phyloP scores from a whole-genome alignment of 1,284 basidiomycete genomes.

The Puccinia horiana region DNA sequence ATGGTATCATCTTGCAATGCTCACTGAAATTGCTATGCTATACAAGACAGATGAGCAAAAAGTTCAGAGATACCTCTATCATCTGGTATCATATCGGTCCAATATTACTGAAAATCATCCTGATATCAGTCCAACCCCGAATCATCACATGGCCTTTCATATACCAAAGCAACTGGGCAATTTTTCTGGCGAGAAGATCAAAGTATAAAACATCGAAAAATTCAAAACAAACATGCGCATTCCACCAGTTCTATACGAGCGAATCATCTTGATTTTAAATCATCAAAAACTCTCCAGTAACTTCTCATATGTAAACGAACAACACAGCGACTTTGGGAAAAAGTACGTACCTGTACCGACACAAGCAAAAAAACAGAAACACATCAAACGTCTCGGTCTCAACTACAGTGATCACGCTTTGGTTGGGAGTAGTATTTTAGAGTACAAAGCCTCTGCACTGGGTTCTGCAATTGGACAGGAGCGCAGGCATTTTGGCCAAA shows the following conservation, averaged over 20 bases:
- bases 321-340: conserved; percentile 3
- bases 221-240: neutral
- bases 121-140: conserved; percentile 26
- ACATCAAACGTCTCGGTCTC: neutral
- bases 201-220: neutral
- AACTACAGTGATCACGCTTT: neutral
- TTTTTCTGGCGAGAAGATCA: neutral
- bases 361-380: neutral
- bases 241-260: neutral
- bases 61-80: conserved; percentile 26
- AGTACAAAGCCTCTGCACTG: neutral
- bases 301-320: neutral
- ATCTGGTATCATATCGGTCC: conserved; percentile 22
- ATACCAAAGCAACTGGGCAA: conserved; percentile 4
- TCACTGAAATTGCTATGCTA: conserved; percentile 23
- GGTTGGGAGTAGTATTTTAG: neutral
- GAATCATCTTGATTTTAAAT: neutral
- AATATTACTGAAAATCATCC: neutral
- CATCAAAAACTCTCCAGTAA: neutral
- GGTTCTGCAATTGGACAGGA: neutral
- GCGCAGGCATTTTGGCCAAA: neutral
- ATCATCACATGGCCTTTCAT: conserved; percentile 44
- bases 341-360: neutral
- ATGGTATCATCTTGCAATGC: conserved; percentile 21
- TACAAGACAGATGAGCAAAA: conserved; percentile 15